phyloP scores from a whole-genome alignment of 2,329 filamentous ascomycete species.

The Paraconiothyrium brasiliense region DNA sequence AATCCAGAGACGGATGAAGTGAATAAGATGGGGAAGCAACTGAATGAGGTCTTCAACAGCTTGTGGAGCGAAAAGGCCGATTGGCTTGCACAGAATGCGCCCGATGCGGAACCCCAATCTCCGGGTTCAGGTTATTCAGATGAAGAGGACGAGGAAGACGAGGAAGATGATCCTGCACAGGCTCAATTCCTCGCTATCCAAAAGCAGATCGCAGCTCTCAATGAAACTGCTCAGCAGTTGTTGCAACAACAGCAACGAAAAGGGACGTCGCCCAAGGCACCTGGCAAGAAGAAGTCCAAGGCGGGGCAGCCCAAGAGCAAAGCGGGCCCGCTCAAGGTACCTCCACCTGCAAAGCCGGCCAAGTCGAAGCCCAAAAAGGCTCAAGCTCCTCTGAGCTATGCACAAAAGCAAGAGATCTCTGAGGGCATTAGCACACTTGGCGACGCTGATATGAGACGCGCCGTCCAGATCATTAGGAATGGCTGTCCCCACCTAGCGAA shows the following conservation, averaged over 20 bases:
- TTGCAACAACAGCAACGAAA: slow-evolving; percentile 55
- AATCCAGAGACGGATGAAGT: slow-evolving; percentile 83
- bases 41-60: slow-evolving; percentile 78
- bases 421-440: slow-evolving; percentile 84
- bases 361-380: slow-evolving; percentile 64
- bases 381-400: slow-evolving; percentile 72
- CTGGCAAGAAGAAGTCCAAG: slow-evolving; percentile 58
- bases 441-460: slow-evolving; percentile 77
- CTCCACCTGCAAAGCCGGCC: slow-evolving; percentile 39
- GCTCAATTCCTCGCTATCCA: slow-evolving; percentile 62
- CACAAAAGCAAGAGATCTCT: slow-evolving; percentile 92
- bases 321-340: slow-evolving; percentile 36
- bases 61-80: slow-evolving; percentile 81
- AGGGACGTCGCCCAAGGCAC: slow-evolving; percentile 63
- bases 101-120: slow-evolving; percentile 70
- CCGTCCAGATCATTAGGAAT: slow-evolving; percentile 88
- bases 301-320: slow-evolving; percentile 37
- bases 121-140: slow-evolving; percentile 72
- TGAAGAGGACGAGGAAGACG: slow-evolving; percentile 74
- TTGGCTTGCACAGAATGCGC: slow-evolving; percentile 81
- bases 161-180: slow-evolving; percentile 58
- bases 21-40: slow-evolving; percentile 73
- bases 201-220: slow-evolving; percentile 75
- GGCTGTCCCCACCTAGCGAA: slow-evolving; percentile 75
- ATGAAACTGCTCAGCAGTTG: slow-evolving; percentile 67